A percentile compares a stretch with the other conserved stretches of the same genome.
phyloP scores from a whole-genome alignment of 768 basidiomycete species.

The Lentinula sp. region DNA sequence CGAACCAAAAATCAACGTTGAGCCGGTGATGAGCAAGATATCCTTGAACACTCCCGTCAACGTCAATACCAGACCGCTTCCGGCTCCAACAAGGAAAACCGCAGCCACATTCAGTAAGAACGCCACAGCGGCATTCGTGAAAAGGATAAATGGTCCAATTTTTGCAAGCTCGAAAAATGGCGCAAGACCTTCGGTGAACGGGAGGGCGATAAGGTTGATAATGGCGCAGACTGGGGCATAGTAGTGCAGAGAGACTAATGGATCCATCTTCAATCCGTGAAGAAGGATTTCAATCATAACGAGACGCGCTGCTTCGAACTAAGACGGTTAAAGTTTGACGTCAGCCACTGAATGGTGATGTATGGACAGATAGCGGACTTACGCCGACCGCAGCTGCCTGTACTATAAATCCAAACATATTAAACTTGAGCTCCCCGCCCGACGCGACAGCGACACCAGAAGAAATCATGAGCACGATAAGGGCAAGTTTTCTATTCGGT shows the following conservation, averaged over 20 bases:
- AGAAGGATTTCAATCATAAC: constrained; percentile 96
- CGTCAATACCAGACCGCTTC: constrained; percentile 83
- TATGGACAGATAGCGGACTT: constrained; percentile 24
- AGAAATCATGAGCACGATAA: constrained; percentile 91
- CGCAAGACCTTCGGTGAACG: constrained; percentile 87
- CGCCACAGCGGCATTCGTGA: constrained; percentile 82
- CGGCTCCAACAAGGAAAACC: constrained; percentile 88
- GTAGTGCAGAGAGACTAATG: constrained; percentile 91
- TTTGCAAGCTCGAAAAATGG: constrained; percentile 72
- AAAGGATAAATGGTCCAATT: constrained; percentile 63
- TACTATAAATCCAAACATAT: constrained; percentile 79
- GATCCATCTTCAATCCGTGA: constrained; percentile 97
- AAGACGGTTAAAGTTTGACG: neutral
- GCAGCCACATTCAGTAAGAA: constrained; percentile 91
- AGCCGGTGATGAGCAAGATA: constrained; percentile 89
- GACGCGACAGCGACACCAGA: constrained; percentile 85
- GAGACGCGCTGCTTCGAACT: constrained; percentile 92
- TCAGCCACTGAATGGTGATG: neutral
- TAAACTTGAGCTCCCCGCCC: constrained; percentile 82
- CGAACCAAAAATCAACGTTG: constrained; percentile 81
- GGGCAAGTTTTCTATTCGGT: constrained; percentile 70
- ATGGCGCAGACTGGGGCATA: constrained; percentile 92
- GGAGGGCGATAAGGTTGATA: constrained; percentile 81
- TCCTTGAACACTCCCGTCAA: constrained; percentile 97
- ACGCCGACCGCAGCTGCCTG: constrained; percentile 85